Base-by-base conservation (phyloP, 352 stramenopile genomes). In the Phytophthora europaea region DNA sequence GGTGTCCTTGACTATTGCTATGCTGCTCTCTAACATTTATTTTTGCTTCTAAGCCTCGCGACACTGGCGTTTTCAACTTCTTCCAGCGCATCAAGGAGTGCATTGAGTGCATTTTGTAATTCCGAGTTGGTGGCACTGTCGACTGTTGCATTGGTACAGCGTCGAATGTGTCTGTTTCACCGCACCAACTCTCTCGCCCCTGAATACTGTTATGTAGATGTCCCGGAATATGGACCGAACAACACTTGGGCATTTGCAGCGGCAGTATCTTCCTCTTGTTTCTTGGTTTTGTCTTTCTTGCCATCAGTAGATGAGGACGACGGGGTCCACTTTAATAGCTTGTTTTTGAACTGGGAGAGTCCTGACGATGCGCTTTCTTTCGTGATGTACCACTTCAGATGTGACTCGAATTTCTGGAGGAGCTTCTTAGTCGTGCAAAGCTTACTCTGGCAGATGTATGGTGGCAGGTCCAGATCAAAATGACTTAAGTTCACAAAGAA, bases 281-380 rank as follows among this genome's bases (percentile, higher is more conserved):
- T 75, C 52, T 89, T 87, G 59, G 61, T 75, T 66, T 90, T 92
- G 34, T 92, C 79, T 74, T 88, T 93, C 55, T 92, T 92, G 45
- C 82, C 82, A 33, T 72, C 67, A 22, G 54, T 23, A 59, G 68
- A 74, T 6, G 74, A 71, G 1, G 69, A 65, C 1, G 78, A 84
- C 4, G 86, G 86, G 10, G 82, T 92, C 86, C 88, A 95, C 67
- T 94, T 94, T 2, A 96, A 62, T 18, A 96, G 55, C 34, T 94
- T 94, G 80, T 96, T 94, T 33, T 95, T 95, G 70, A 95, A 94
- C 53, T 96, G 88, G 4, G 86, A 94, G 3, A 96, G 80, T 8
- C 90, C 88, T 6, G 88, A 92, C 4, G 90, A 95, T 31, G 88
- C 88, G 45, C 73, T 95, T 75, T 94, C 85, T 28, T 94, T 95